phyloP scores from a whole-genome alignment of 768 basidiomycete genomes.

The Suillus clintonianus region DNA sequence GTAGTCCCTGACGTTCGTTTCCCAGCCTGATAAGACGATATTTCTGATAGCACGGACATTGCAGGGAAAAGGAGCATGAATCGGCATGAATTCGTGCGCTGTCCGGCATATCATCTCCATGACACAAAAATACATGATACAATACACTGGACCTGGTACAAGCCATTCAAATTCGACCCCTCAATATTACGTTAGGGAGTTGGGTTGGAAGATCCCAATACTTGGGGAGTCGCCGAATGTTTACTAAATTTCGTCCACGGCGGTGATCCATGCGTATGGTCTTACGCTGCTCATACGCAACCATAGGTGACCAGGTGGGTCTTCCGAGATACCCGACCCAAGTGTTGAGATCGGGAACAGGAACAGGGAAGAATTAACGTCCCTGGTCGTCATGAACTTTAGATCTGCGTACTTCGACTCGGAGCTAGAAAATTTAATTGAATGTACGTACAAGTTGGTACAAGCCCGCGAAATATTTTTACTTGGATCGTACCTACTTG shows the following conservation, averaged over 20 bases:
- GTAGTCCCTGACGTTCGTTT: background rate
- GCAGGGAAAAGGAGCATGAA: background rate
- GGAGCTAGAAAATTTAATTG: background rate
- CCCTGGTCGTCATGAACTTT: conserved; percentile 2
- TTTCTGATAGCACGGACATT: background rate
- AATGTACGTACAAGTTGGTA: background rate
- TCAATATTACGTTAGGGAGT: background rate
- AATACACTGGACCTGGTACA: background rate
- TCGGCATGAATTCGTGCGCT: background rate
- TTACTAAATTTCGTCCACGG: background rate
- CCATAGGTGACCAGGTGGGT: background rate
- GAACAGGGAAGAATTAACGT: background rate
- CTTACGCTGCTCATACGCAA: background rate
- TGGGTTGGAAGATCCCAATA: too few relatives aligned
- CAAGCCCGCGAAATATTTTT: background rate
- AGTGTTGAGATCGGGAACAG: background rate
- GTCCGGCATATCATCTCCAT: background rate
- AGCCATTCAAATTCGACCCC: background rate
- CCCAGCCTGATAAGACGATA: background rate
- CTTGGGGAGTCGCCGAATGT: background rate
- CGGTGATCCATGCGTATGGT: background rate
- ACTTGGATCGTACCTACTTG: too few relatives aligned
- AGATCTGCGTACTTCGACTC: background rate
- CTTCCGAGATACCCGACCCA: background rate
- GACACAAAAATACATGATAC: background rate